Evolutionary conservation across 2,329 filamentous ascomycete species (phyloP).

Genomic region (Chaetoscypha palmicola): DNA sequence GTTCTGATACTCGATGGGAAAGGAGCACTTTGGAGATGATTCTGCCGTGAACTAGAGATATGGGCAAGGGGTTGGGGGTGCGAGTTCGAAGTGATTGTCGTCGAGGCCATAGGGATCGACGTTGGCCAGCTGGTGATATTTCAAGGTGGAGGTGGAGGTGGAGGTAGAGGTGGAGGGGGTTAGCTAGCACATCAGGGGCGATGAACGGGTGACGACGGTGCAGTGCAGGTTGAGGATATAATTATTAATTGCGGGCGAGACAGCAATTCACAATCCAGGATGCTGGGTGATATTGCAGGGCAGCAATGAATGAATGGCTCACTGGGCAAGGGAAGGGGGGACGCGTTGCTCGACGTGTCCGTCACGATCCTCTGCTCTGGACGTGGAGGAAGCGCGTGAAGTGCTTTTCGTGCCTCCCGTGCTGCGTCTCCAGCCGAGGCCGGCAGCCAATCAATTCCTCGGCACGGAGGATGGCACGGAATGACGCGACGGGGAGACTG

Average conservation of each 20-base stretch:
- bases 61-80: conserved; percentile 26
- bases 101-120: conserved; percentile 27
- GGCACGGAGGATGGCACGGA: not conserved
- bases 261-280: too few species aligned
- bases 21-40: conserved; percentile 21
- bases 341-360: not conserved
- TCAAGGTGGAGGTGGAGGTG: not conserved
- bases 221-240: too few species aligned
- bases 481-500: too few species aligned
- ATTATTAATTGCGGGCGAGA: too few species aligned
- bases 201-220: too few species aligned
- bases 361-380: not conserved
- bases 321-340: too few species aligned
- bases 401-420: not conserved
- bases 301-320: too few species aligned
- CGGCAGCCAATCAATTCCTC: not conserved
- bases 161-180: too few species aligned
- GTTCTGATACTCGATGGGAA: conserved; percentile 18
- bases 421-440: too few species aligned
- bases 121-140: too few species aligned
- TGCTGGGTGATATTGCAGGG: too few species aligned
- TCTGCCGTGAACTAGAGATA: conserved; percentile 26
- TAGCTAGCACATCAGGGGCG: too few species aligned
- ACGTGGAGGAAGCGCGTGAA: conserved; percentile 1
- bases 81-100: conserved; percentile 18